phyloP scores from a whole-genome alignment of 2,329 filamentous ascomycete species.

The Sporothrix mexicana region DNA sequence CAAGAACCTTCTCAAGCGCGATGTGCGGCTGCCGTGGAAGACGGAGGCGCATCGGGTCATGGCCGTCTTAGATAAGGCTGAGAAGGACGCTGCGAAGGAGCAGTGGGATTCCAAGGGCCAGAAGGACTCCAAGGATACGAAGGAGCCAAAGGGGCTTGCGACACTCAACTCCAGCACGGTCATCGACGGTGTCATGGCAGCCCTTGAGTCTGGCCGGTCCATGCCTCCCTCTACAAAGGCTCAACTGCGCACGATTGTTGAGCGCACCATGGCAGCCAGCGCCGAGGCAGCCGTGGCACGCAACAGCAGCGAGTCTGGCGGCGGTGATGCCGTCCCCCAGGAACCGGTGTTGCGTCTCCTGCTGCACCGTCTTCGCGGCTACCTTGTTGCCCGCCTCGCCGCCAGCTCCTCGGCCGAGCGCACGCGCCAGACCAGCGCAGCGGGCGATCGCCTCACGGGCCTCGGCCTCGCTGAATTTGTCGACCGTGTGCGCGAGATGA shows the following conservation, averaged over 20 bases:
- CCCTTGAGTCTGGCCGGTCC: conserved; percentile 65
- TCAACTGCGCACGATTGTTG: conserved; percentile 63
- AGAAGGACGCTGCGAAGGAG: conserved; percentile 44
- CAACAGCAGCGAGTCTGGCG: conserved; percentile 37
- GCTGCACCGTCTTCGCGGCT: conserved; percentile 68
- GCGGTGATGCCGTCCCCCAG: conserved; percentile 49
- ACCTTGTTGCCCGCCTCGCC: conserved; percentile 68
- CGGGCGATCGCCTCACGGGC: conserved; percentile 70
- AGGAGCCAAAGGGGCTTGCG: background rate
- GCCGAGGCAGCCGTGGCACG: conserved; percentile 49
- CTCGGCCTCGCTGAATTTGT: conserved; percentile 77
- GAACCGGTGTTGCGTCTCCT: conserved; percentile 70
- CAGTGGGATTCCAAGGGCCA: conserved; percentile 39
- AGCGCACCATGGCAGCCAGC: conserved; percentile 60
- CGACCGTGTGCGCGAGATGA: conserved; percentile 69
- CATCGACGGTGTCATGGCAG: conserved; percentile 66
- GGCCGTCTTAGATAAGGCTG: conserved; percentile 65
- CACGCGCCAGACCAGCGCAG: conserved; percentile 70
- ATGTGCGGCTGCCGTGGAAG: conserved; percentile 79
- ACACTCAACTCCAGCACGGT: conserved; percentile 45
- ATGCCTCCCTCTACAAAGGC: conserved; percentile 68
- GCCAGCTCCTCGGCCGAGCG: conserved; percentile 73
- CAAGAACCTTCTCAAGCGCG: conserved; percentile 82
- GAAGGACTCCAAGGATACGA: conserved; percentile 39
- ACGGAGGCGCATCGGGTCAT: conserved; percentile 74